Evolutionary conservation across 192 early-diverging fungal species (phyloP), one percentile per base, ranked within the genome.

Genomic region (Podochytrium sp.): DNA sequence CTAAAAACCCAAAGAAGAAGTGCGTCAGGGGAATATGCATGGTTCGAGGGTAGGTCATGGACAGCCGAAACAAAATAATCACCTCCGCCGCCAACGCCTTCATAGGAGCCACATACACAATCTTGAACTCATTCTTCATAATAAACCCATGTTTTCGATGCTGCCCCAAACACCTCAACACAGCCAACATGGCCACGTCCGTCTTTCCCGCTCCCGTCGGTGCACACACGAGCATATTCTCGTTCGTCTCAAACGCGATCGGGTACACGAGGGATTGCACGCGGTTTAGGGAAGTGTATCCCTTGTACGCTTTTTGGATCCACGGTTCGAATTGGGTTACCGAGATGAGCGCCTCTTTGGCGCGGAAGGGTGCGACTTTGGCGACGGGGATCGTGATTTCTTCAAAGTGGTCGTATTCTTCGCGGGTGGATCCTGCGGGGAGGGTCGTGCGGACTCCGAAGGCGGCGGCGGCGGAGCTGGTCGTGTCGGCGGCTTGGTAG

Each of bases 191-290:
- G 16, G 98, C 96, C 20, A 97, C 91, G 76, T 99, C 96, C 1
- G 98, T 98, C 86, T 99, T 99, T 74, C 96, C 90, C 2, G 96
- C 95, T 71, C 98, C 98, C 0, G 98, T 99, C 0, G 98, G 98
- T 0, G 98, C 98, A 75, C 95, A 98, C 35, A 99, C 93, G 40
- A 99, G 88, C 80, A 99, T 95, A 67, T 99, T 99, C 80, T 97
- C 96, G 79, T 96, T 97, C n/a, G 93, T 91, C 33, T 91, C 88
- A 77, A 92, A 99, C 0, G 95, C 95, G 3, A 93, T 89, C 29
- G 96, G 96, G 71, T 92, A 96, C 3, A 99, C 93, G 65, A 96
- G 92, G 25, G 93, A 95, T 82, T 99, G 98, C 51, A 99, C 90
- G 51, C 96, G 90, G 78, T 99, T 99, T 50, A 99, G 84, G 5